Percentiles rank a stretch among this genome's conserved stretches.
Conservation (phyloP, 75 land plant genomes). For the Chamaecyparis obtusa region DNA sequence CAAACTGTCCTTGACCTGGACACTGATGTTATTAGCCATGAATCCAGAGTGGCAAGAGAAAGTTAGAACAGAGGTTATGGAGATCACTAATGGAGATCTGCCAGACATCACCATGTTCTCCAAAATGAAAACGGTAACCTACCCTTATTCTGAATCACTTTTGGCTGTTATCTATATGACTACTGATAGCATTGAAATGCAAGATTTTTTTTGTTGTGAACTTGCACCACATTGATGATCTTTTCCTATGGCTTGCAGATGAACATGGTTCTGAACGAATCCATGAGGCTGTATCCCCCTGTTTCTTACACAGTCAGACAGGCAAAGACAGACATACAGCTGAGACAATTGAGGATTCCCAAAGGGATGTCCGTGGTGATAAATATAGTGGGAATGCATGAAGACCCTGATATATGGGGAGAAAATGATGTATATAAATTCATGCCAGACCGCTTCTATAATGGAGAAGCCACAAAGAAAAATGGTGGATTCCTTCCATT, state of each 20-base stretch:
- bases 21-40: slow-evolving; percentile 4
- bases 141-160: not conserved
- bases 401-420: slow-evolving; percentile 9
- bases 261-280: not conserved
- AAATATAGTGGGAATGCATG: slow-evolving; percentile 10
- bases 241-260: not conserved
- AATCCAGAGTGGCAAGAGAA: slow-evolving; percentile 18
- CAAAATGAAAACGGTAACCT: not conserved
- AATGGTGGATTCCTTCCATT: not conserved
- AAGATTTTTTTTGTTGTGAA: not conserved
- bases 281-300: not conserved
- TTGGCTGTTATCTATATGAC: not conserved
- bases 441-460: not conserved
- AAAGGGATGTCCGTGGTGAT: slow-evolving; percentile 4
- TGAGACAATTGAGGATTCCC: not conserved
- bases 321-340: slow-evolving; percentile 4
- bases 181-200: not conserved
- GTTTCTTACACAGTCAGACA: slow-evolving; percentile 7
- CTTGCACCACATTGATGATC: not conserved
- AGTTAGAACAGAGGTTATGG: slow-evolving; percentile 13
- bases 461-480: not conserved
- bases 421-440: not conserved
- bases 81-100: not conserved
- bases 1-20: slow-evolving; percentile 7
- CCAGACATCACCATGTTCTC: not conserved